Conservation (phyloP, 148 eudicot species). For the Rhododendron ovatum region DNA sequence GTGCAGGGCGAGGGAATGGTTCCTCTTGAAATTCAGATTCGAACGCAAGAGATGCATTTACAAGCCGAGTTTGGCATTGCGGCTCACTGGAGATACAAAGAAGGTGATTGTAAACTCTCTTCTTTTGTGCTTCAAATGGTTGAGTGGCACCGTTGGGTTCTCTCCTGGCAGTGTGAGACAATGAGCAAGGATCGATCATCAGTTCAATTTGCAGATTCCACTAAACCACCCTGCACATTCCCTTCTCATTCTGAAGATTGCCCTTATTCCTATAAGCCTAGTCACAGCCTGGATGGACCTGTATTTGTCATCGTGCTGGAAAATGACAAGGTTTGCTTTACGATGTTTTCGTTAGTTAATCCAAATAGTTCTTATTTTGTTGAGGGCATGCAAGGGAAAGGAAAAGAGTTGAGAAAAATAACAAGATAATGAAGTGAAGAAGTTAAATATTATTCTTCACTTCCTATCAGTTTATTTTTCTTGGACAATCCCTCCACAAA, state of each 20-base stretch:
- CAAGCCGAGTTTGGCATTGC: slow-evolving; percentile 95
- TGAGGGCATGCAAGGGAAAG: background rate
- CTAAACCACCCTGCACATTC: slow-evolving; percentile 68
- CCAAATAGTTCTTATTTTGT: background rate
- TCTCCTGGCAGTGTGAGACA: slow-evolving; percentile 94
- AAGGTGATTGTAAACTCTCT: slow-evolving; percentile 70
- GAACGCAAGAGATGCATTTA: slow-evolving; percentile 88
- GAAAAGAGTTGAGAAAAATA: background rate
- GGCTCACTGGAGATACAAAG: slow-evolving; percentile 98
- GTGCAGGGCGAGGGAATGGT: slow-evolving; percentile 66
- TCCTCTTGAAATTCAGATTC: slow-evolving; percentile 91
- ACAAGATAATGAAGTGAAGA: background rate
- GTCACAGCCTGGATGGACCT: slow-evolving; percentile 63
- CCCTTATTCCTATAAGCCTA: slow-evolving; percentile 58
- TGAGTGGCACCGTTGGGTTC: slow-evolving; percentile 97
- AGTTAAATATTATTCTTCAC: background rate
- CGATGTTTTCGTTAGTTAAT: background rate
- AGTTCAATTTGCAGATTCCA: slow-evolving; percentile 32
- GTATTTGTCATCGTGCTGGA: slow-evolving; percentile 79
- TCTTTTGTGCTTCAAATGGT: slow-evolving; percentile 93
- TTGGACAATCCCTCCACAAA: background rate
- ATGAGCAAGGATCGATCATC: slow-evolving; percentile 56
- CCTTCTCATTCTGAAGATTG: slow-evolving; percentile 82
- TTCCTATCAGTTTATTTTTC: background rate
- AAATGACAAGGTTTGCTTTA: slow-evolving; percentile 74